Conservation (phyloP, 2,329 filamentous ascomycete genomes). For the Trichoderma sp. region DNA sequence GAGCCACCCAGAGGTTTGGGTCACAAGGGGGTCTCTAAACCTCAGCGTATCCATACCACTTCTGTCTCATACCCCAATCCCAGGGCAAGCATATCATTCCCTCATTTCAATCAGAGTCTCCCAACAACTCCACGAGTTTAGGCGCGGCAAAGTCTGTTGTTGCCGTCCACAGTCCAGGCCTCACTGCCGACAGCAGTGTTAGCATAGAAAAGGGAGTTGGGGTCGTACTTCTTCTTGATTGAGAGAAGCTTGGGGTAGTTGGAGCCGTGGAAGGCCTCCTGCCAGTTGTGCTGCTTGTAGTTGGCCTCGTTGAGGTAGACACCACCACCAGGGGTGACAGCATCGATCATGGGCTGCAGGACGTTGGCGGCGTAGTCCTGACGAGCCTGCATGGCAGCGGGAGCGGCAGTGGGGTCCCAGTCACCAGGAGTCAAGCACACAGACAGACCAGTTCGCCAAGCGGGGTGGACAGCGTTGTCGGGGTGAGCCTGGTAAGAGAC, state of each 20-base stretch:
- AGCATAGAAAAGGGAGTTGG: constrained; percentile 46
- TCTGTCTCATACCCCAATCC: neutral
- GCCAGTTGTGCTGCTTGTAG: constrained; percentile 44
- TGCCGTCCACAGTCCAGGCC: constrained; percentile 40
- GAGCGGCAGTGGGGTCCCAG: neutral
- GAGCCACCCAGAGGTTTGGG: too few species aligned
- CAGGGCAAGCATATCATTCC: neutral
- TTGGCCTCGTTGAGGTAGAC: constrained; percentile 53
- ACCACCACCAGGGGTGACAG: constrained; percentile 38
- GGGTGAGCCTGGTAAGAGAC: constrained; percentile 21
- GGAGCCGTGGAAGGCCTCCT: constrained; percentile 45
- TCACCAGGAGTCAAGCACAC: neutral
- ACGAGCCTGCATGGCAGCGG: neutral
- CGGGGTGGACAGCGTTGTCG: constrained; percentile 39
- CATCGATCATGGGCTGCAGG: constrained; percentile 27
- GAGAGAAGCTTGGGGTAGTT: constrained; percentile 41
- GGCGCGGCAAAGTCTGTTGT: constrained; percentile 22
- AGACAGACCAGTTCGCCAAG: constrained; percentile 29
- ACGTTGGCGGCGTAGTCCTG: constrained; percentile 26
- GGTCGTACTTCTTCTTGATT: constrained; percentile 50
- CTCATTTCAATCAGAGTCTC: neutral
- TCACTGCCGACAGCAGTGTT: constrained; percentile 50
- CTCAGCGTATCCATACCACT: neutral
- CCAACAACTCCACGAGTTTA: neutral
- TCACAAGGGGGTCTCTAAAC: neutral